Percentiles rank a stretch among this genome's conserved stretches.
phyloP scores from a whole-genome alignment of 148 eudicot species.

The Oxyria digyna region DNA sequence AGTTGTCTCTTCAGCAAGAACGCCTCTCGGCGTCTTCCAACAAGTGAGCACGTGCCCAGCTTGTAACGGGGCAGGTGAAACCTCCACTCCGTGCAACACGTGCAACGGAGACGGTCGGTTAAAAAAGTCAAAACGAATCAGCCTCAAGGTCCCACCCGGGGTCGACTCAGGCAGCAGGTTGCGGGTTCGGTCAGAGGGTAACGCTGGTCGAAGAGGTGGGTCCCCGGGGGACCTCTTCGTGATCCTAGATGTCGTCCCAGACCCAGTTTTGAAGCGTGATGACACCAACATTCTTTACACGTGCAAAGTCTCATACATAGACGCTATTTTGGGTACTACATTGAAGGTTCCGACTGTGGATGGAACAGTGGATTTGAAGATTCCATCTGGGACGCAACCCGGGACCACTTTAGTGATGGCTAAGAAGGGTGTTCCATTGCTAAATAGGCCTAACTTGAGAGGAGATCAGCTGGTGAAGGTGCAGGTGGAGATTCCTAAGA shows the following conservation, averaged over 20 bases:
- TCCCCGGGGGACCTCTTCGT: conserved; percentile 84
- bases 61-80: conserved; percentile 73
- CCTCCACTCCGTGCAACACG: conserved; percentile 65
- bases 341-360: conserved; percentile 82
- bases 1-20: conserved; percentile 73
- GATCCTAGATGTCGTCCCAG: conserved; percentile 47
- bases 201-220: conserved; percentile 87
- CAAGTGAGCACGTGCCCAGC: conserved; percentile 82
- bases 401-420: conserved; percentile 88
- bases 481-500: conserved; percentile 85
- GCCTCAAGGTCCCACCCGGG: conserved; percentile 87
- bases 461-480: conserved; percentile 85
- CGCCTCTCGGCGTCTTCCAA: conserved; percentile 90
- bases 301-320: conserved; percentile 75
- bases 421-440: conserved; percentile 75
- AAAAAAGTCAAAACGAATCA: conserved; percentile 64
- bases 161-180: conserved; percentile 81
- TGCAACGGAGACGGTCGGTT: conserved; percentile 84
- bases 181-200: conserved; percentile 76
- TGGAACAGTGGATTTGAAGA: conserved; percentile 76
- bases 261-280: conserved; percentile 71
- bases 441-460: conserved; percentile 61
- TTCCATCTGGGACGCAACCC: conserved; percentile 90
- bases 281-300: conserved; percentile 75
- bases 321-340: conserved; percentile 88